phyloP scores from a whole-genome alignment of 352 stramenopile species.

The Globisporangium barbulae region DNA sequence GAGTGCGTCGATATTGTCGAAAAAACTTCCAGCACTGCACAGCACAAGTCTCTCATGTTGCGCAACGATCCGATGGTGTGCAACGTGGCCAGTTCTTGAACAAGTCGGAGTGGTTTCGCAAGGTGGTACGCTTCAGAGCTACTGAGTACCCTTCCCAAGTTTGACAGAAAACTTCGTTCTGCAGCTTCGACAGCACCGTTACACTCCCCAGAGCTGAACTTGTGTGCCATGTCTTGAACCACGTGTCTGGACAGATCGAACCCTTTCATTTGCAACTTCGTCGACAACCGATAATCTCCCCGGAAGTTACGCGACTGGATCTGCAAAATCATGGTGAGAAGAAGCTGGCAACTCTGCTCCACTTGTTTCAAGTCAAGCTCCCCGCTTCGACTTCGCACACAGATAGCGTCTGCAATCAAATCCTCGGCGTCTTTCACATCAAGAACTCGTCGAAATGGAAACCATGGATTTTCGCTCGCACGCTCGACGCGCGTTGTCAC shows the following conservation, averaged over 20 bases:
- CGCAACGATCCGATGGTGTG: neutral
- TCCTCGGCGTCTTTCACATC: conserved; percentile 11
- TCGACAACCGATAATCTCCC: neutral
- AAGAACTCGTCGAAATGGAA: conserved; percentile 40
- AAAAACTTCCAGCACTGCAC: conserved; percentile 1
- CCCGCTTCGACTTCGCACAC: conserved; percentile 2
- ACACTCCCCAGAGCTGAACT: neutral
- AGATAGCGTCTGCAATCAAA: conserved; percentile 24
- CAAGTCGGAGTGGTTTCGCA: neutral
- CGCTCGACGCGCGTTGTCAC: neutral
- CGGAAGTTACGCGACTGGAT: neutral
- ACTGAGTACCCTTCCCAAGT: conserved; percentile 4
- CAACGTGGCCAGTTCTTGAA: conserved; percentile 4
- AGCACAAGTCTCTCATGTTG: neutral
- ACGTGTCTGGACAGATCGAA: neutral
- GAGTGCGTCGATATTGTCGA: neutral
- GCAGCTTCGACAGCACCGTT: neutral
- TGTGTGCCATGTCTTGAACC: conserved; percentile 2
- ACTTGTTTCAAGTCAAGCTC: conserved; percentile 5
- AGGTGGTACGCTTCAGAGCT: neutral
- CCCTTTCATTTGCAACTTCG: neutral
- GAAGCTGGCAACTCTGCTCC: neutral
- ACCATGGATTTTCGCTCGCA: conserved; percentile 32
- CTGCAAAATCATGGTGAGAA: conserved; percentile 11
- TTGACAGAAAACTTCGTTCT: neutral